Conservation (phyloP, 1,139 yeast species). For the Saccharomyces hybrid region DNA sequence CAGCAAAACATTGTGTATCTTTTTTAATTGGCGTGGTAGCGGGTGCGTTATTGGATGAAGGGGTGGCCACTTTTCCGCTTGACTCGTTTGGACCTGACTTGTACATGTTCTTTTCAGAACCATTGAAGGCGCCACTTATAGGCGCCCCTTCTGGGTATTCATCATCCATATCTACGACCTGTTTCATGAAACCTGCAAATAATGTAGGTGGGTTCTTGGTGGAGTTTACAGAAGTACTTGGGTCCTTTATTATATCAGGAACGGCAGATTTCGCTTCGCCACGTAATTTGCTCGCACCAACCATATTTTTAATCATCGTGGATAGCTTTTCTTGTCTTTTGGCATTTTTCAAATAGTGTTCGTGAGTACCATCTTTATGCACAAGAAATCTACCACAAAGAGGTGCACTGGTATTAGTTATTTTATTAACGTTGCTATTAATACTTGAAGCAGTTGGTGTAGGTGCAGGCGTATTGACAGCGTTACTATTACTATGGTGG, state of each 20-base stretch:
- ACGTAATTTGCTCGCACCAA: constrained; percentile 64
- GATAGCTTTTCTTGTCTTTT: constrained; percentile 83
- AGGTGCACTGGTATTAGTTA: background rate
- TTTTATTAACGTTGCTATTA: background rate
- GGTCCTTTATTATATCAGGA: constrained; percentile 48
- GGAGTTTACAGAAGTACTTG: constrained; percentile 3
- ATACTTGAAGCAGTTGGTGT: background rate
- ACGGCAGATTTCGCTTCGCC: constrained; percentile 80
- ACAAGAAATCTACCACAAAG: constrained; percentile 20
- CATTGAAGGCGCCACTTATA: constrained; percentile 5
- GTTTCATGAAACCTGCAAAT: constrained; percentile 68
- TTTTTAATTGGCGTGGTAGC: constrained; percentile 8
- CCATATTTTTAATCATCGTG: constrained; percentile 75
- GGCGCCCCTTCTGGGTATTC: background rate
- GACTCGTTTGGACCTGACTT: background rate
- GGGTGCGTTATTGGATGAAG: background rate
- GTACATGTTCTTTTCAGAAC: constrained; percentile 2
- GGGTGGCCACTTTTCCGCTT: too few species aligned
- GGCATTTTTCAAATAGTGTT: constrained; percentile 67
- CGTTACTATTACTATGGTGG: background rate
- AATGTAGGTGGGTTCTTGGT: constrained; percentile 52
- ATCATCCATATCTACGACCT: constrained; percentile 38
- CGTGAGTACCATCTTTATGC: constrained; percentile 61
- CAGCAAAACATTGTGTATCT: constrained; percentile 36
- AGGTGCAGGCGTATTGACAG: background rate